These are phyloP conservation scores for Neonectria magnoliae DNA, from an alignment of 2,329 filamentous ascomycete species.

Conservation along the genomic window DNA sequence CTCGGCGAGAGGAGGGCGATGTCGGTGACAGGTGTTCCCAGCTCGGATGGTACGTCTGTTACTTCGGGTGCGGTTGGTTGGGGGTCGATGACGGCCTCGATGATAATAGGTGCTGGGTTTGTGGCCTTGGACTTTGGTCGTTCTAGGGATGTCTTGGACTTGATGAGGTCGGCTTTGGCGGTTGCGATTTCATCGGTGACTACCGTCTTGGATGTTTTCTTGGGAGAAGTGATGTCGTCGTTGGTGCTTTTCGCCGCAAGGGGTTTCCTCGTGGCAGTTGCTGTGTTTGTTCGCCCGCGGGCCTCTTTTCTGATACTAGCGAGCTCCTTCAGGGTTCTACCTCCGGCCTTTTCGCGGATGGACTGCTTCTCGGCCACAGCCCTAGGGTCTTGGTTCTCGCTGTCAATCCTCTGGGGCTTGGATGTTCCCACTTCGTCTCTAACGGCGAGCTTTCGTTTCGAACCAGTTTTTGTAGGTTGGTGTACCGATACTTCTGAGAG, in stretches of 20 bases:
- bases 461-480: constrained; percentile 55
- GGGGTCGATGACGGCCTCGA: constrained; percentile 32
- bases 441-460: constrained; percentile 67
- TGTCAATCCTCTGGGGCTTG: constrained; percentile 36
- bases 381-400: constrained; percentile 44
- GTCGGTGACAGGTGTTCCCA: constrained; percentile 48
- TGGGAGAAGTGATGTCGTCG: constrained; percentile 67
- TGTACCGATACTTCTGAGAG: constrained; percentile 24
- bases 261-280: constrained; percentile 55
- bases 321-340: constrained; percentile 59
- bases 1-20: constrained; percentile 56
- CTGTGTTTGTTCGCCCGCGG: constrained; percentile 45
- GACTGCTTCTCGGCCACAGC: constrained; percentile 40
- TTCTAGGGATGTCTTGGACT: constrained; percentile 41
- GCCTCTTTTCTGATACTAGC: constrained; percentile 54
- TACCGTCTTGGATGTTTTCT: constrained; percentile 55
- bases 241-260: constrained; percentile 69
- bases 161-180: constrained; percentile 51
- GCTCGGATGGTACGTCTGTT: constrained; percentile 28
- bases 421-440: constrained; percentile 62
- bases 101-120: constrained; percentile 31
- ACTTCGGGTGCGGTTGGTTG: constrained; percentile 32
- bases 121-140: constrained; percentile 44
- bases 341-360: constrained; percentile 48
- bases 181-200: constrained; percentile 50